Evolutionary conservation across 169 alveolate genomes (phyloP).

Genomic region (Amoebophrya sp.): DNA sequence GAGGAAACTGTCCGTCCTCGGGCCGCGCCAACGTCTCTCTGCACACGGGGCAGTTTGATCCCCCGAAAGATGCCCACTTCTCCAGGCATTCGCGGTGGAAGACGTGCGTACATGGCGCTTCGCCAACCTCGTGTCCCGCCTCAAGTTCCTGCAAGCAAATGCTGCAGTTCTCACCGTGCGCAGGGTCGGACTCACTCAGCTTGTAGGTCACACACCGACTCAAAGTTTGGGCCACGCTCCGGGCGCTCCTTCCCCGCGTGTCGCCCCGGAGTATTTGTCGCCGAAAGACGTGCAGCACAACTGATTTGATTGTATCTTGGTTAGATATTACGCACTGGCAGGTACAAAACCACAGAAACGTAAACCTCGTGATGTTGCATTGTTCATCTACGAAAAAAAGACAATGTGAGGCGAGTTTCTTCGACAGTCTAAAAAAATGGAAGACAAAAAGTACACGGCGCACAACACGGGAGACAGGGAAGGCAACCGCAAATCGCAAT

Average conservation of each 20-base stretch:
- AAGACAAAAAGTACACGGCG: too few relatives aligned
- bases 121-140: not conserved
- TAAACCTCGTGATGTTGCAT: too few relatives aligned
- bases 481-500: not conserved
- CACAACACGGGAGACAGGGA: not conserved
- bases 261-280: too few relatives aligned
- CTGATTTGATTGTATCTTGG: too few relatives aligned
- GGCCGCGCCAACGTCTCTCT: not conserved
- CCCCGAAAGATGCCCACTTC: not conserved
- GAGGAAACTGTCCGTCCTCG: not conserved
- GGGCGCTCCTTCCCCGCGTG: too few relatives aligned
- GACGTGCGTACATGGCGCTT: not conserved
- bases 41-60: constrained; percentile 7
- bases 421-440: too few relatives aligned
- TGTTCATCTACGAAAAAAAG: too few relatives aligned
- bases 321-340: too few relatives aligned
- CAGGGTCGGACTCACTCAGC: not conserved
- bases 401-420: too few relatives aligned
- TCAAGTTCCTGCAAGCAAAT: not conserved
- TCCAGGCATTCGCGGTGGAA: not conserved
- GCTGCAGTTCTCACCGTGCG: not conserved
- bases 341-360: too few relatives aligned
- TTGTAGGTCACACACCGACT: not conserved
- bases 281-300: too few relatives aligned
- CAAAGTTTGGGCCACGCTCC: too few relatives aligned